These are phyloP conservation scores for Chrysosporium keratinophilum DNA, from an alignment of 2,329 filamentous ascomycete genomes.

Conservation along the genomic window DNA sequence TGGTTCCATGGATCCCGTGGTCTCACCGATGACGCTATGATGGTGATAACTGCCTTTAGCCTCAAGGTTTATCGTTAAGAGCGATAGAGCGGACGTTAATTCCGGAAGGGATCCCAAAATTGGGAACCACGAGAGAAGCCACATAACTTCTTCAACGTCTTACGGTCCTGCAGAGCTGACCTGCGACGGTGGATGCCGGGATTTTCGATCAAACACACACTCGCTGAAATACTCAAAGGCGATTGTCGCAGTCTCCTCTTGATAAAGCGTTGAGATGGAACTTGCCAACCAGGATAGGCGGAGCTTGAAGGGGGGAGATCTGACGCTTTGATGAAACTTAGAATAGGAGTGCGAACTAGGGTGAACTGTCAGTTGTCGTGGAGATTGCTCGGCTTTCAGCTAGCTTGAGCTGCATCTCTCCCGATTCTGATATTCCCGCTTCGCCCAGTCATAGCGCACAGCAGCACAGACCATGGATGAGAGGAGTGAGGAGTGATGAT, in stretches of 20 bases:
- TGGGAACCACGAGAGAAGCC: too few species aligned
- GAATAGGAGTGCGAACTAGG: background rate
- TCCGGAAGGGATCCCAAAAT: background rate
- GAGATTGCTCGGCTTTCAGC: background rate
- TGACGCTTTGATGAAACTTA: background rate
- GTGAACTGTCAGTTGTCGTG: background rate
- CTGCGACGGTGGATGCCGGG: too few species aligned
- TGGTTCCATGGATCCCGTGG: constrained; percentile 1
- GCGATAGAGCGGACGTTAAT: background rate
- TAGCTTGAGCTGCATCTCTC: background rate
- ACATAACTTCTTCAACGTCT: too few species aligned
- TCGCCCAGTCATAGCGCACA: background rate
- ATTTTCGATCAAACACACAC: too few species aligned
- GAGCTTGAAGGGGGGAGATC: background rate
- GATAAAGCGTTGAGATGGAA: background rate
- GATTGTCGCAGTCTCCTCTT: too few species aligned
- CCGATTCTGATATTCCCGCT: constrained; percentile 4
- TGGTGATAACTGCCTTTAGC: background rate
- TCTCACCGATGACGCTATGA: constrained; percentile 5
- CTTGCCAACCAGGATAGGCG: background rate
- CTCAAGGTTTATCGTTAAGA: background rate
- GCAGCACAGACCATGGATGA: background rate
- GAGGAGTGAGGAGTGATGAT: constrained; percentile 1
- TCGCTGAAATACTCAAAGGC: too few species aligned
- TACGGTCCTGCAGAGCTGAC: too few species aligned